These are phyloP conservation scores for Corymbia maculata DNA, from an alignment of 345 rosid genomes.

Conservation along the genomic window DNA sequence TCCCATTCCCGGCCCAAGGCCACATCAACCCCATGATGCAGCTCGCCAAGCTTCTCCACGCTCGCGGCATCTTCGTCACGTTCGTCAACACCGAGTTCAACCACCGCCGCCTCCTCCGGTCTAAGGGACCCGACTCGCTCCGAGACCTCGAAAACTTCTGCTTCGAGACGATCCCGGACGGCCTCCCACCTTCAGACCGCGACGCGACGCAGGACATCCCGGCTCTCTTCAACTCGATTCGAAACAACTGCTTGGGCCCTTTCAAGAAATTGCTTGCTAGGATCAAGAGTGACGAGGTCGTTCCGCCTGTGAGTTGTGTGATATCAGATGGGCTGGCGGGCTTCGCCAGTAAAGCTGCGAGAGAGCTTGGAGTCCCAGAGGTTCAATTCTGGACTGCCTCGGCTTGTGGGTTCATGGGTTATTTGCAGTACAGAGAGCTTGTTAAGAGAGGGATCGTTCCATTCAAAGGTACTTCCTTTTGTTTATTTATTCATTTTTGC, in stretches of 20 bases:
- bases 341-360: constrained; percentile 10
- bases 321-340: constrained; percentile 17
- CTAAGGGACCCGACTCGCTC: constrained; percentile 2
- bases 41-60: constrained; percentile 32
- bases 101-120: constrained; percentile 9
- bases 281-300: neutral
- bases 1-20: constrained; percentile 30
- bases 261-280: constrained; percentile 5
- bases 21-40: constrained; percentile 28
- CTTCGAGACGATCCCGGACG: constrained; percentile 16
- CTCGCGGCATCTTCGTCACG: constrained; percentile 21
- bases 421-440: constrained; percentile 17
- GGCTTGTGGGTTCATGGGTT: constrained; percentile 21
- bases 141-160: neutral
- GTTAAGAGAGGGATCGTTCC: constrained; percentile 20
- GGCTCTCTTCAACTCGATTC: neutral
- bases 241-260: constrained; percentile 4
- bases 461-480: constrained; percentile 10
- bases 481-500: neutral
- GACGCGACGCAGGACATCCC: constrained; percentile 4
- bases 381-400: constrained; percentile 23
- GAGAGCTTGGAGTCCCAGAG: constrained; percentile 11
- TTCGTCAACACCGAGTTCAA: constrained; percentile 23
- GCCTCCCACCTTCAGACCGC: constrained; percentile 10
- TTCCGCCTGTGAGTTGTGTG: constrained; percentile 15